These are phyloP conservation scores for Solanum bulbocastanum DNA, from an alignment of 257 asterid genomes.

Conservation along the genomic window DNA sequence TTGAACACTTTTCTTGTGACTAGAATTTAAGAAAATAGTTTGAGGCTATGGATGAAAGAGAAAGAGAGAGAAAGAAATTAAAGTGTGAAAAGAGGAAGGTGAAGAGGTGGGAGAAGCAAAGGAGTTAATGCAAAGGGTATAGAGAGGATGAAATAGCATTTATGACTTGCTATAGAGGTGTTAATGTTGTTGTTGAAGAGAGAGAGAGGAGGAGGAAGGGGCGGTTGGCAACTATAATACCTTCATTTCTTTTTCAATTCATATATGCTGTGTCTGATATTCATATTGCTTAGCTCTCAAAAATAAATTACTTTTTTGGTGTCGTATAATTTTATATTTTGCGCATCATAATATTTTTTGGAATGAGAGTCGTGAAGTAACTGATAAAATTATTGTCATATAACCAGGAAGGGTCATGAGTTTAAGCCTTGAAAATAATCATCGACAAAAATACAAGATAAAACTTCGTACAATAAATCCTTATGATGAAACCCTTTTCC, in stretches of 20 bases:
- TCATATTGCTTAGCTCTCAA: too few species aligned
- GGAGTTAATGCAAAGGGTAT: constrained; percentile 18
- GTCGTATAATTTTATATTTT: too few species aligned
- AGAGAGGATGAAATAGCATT: constrained; percentile 15
- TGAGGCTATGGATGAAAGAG: not conserved
- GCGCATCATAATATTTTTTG: too few species aligned
- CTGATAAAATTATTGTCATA: too few species aligned
- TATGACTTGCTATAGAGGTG: constrained; percentile 7
- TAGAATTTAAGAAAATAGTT: constrained; percentile 17
- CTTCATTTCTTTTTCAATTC: not conserved
- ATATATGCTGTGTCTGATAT: not conserved
- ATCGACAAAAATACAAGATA: too few species aligned
- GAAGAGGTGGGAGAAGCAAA: constrained; percentile 7
- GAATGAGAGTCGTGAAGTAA: not conserved
- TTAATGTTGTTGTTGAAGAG: not conserved
- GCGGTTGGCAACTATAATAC: not conserved
- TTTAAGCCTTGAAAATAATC: not conserved
- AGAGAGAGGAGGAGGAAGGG: not conserved
- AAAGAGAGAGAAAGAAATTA: not conserved
- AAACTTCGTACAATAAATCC: too few species aligned
- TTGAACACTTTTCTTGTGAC: constrained; percentile 16
- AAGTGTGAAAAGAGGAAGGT: not conserved
- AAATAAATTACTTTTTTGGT: too few species aligned
- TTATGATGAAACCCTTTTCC: too few species aligned
- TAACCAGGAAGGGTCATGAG: too few species aligned